These are phyloP conservation scores for Ophiostoma sp. DNA, from an alignment of 2,329 filamentous ascomycete species.

Conservation along the genomic window DNA sequence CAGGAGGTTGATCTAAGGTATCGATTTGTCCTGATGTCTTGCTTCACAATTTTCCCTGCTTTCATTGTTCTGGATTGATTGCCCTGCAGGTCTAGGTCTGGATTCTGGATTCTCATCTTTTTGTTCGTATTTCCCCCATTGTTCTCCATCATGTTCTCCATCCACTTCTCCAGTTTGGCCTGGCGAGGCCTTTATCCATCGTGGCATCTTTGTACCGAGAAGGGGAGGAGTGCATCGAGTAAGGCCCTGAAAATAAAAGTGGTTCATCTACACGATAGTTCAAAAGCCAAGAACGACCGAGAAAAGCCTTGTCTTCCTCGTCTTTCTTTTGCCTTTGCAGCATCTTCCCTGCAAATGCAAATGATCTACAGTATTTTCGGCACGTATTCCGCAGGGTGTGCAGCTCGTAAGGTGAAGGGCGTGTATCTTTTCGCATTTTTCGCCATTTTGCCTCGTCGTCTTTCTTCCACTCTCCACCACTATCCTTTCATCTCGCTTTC, in stretches of 20 bases:
- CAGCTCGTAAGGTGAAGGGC: neutral
- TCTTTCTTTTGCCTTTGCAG: neutral
- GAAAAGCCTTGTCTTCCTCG: neutral
- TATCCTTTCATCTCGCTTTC: neutral
- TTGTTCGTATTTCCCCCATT: neutral
- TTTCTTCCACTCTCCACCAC: neutral
- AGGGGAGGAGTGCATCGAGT: neutral
- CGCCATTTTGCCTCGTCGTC: neutral
- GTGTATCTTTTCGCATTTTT: neutral
- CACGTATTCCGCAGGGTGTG: slow-evolving; percentile 1
- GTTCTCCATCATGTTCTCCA: neutral
- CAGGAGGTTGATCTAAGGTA: neutral
- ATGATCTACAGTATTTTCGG: neutral
- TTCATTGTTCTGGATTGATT: too few species aligned
- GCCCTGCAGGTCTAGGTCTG: neutral
- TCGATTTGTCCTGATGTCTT: neutral
- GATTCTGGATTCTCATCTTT: neutral
- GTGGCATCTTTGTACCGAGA: neutral
- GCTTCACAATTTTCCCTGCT: neutral
- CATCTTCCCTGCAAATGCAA: neutral
- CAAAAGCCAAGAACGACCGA: neutral
- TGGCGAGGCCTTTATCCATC: neutral
- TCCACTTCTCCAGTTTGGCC: neutral
- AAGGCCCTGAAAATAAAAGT: neutral
- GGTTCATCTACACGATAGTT: neutral